Evolutionary conservation across 345 rosid species (phyloP), one percentile per base, ranked within the genome.

Genomic region (Pistacia integerrima): DNA sequence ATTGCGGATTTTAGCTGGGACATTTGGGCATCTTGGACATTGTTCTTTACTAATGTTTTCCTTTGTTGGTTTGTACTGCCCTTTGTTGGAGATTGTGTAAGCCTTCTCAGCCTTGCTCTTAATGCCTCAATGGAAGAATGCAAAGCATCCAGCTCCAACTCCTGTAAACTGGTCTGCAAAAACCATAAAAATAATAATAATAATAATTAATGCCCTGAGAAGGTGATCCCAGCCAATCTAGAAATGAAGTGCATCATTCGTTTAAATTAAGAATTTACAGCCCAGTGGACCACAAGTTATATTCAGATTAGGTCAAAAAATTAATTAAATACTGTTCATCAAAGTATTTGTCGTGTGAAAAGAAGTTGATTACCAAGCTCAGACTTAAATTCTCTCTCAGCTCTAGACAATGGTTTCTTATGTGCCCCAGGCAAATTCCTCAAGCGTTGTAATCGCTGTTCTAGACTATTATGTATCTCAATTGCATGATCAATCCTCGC

Each of bases 321-420:
- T 5, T 13, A 46, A 38, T 11, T 22, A 35, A 61, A 13, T 1
- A 25, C 22, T n/a, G 8, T 54, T 33, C 7, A 51, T 54, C 66
- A 57, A 59, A 20, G 7, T 59, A 54, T 14, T 62, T 33, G 46
- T 38, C 65, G 63, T 46, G 38, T 11, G 41, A 62, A 58, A 57
- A 36, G 63, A 57, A 67, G 67, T 76, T 77, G 72, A 81, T 84
- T 90, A 92, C 99, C 97, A 1, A 91, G 94, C 79, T 92, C 92
- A 41, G 93, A 84, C 85, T 92, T 91, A 68, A 94, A 94, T 57
- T 89, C 88, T 64, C 81, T 84, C 82, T 97, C 99, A 60, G 98
- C 99, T 80, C 81, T 87, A 5, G 97, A 90, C 82, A 94, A 82
- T n/a, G 97, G 99, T 75, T 84, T 94, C 88, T 85, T 94, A 74